A percentile compares a stretch with the other conserved stretches of the same genome.
Evolutionary conservation across 495 filamentous ascomycete genomes (phyloP).

Genomic region (Neurospora sp.): DNA sequence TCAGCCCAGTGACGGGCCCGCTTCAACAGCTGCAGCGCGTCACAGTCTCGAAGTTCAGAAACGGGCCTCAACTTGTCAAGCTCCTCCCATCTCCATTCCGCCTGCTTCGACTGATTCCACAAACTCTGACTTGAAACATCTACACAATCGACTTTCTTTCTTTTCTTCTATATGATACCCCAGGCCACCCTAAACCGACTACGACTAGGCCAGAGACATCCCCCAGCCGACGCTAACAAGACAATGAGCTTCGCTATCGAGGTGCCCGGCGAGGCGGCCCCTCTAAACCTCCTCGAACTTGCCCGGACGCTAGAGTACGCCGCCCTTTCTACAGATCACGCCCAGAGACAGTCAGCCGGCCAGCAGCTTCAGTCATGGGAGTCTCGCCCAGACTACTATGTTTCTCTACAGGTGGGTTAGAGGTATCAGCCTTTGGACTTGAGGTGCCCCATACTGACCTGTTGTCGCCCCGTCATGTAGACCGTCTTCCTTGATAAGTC

Average conservation of each 20-base stretch:
- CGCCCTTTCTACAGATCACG: constrained; percentile 62
- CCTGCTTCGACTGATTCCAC: background rate
- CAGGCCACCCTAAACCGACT: background rate
- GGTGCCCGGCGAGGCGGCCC: constrained; percentile 42
- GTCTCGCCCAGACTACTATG: constrained; percentile 60
- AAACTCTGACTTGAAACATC: background rate
- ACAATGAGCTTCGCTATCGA: constrained; percentile 46
- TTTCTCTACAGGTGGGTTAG: constrained; percentile 59
- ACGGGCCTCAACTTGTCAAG: background rate
- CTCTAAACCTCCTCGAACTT: constrained; percentile 54
- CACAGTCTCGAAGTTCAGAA: background rate
- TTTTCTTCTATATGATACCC: background rate
- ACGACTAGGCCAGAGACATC: background rate
- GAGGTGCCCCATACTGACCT: background rate
- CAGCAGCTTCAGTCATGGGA: constrained; percentile 86
- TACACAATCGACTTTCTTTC: background rate
- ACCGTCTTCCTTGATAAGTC: constrained; percentile 68
- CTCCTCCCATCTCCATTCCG: background rate
- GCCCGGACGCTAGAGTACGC: constrained; percentile 62
- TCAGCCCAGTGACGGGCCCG: background rate
- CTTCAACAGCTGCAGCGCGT: background rate
- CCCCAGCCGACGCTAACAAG: background rate
- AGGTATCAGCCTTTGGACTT: constrained; percentile 4
- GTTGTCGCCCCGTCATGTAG: constrained; percentile 26
- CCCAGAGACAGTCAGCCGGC: constrained; percentile 66